Conservation (phyloP, 2,329 filamentous ascomycete species). For the Pseudofabraea citricarpa region DNA sequence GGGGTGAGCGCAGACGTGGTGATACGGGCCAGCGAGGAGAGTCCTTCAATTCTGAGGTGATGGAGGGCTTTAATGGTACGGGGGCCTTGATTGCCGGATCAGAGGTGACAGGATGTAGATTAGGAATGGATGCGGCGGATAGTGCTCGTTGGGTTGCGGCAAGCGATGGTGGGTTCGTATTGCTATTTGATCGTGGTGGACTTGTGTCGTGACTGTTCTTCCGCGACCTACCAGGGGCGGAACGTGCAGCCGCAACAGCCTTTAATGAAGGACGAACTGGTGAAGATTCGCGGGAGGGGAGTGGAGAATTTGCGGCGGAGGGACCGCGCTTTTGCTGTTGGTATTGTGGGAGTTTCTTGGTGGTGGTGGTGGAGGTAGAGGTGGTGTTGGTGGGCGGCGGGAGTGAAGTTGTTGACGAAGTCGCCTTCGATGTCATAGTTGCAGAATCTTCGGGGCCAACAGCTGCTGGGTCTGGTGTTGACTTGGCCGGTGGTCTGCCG, state of each 20-base stretch:
- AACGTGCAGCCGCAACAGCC: constrained; percentile 16
- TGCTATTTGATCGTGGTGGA: constrained; percentile 47
- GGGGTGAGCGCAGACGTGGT: constrained; percentile 72
- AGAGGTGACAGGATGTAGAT: constrained; percentile 53
- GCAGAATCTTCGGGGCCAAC: constrained; percentile 1
- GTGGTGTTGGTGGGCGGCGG: constrained; percentile 18
- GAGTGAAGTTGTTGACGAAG: constrained; percentile 18
- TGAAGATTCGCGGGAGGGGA: constrained; percentile 43
- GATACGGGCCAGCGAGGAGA: constrained; percentile 72
- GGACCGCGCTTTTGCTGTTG: constrained; percentile 18
- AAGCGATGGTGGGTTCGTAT: constrained; percentile 53
- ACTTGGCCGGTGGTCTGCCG: not conserved
- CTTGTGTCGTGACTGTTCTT: constrained; percentile 65
- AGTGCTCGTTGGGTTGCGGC: constrained; percentile 62
- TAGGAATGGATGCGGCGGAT: constrained; percentile 63
- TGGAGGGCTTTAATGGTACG: constrained; percentile 57
- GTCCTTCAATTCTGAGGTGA: constrained; percentile 45
- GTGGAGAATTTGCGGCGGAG: constrained; percentile 38
- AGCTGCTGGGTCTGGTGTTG: not conserved
- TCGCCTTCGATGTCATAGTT: constrained; percentile 7
- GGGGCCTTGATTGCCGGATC: constrained; percentile 59
- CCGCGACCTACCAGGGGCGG: constrained; percentile 46
- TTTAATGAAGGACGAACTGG: constrained; percentile 30
- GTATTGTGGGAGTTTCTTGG: constrained; percentile 15
- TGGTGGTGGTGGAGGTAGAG: no score